These are phyloP conservation scores for Phoma sp. DNA, from an alignment of 2,329 filamentous ascomycete species.

Conservation along the genomic window DNA sequence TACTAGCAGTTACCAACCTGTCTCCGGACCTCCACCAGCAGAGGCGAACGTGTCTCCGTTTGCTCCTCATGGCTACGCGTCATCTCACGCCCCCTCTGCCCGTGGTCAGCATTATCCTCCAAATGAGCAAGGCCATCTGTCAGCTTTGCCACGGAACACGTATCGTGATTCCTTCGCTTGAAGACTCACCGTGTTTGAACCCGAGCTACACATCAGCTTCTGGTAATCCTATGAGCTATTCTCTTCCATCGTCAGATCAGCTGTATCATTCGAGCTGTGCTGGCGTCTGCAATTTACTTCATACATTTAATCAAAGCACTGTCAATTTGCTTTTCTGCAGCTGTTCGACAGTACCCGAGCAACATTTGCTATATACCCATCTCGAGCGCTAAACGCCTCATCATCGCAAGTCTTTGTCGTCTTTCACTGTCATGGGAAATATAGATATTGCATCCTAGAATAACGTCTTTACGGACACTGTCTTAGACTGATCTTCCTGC, in stretches of 20 bases:
- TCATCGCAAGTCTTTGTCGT: background rate
- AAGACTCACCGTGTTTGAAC: background rate
- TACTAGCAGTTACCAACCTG: constrained; percentile 46
- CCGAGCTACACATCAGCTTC: background rate
- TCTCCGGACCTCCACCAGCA: constrained; percentile 29
- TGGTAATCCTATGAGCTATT: background rate
- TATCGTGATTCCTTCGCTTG: constrained; percentile 26
- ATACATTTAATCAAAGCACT: background rate
- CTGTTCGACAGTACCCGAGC: background rate
- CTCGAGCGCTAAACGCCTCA: constrained; percentile 2
- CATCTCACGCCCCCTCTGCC: background rate
- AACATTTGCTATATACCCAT: constrained; percentile 16
- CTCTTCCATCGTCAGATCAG: background rate
- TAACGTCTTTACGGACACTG: constrained; percentile 1
- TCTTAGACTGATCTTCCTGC: no score
- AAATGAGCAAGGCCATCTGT: constrained; percentile 20
- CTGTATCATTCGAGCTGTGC: background rate
- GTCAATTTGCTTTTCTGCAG: background rate
- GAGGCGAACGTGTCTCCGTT: constrained; percentile 28
- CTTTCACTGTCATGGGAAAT: background rate
- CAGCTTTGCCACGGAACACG: constrained; percentile 1
- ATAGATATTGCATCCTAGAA: constrained; percentile 5
- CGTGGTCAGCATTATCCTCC: constrained; percentile 9
- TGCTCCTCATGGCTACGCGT: constrained; percentile 26
- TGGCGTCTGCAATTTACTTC: background rate